These are phyloP conservation scores for Aspergillus wentii DNA, from an alignment of 495 filamentous ascomycete species.

Conservation along the genomic window DNA sequence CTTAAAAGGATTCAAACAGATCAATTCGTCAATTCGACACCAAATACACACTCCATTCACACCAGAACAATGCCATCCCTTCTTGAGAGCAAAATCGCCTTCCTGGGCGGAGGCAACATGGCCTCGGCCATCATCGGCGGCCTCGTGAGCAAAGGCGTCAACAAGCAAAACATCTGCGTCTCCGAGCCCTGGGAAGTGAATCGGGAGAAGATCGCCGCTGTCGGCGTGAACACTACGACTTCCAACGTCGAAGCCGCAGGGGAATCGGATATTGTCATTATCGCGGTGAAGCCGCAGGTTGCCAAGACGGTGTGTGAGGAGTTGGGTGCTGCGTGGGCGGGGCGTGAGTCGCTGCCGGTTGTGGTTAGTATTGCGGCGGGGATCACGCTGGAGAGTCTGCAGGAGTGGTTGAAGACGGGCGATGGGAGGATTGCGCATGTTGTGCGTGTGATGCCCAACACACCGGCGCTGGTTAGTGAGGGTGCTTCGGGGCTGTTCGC, in stretches of 20 bases:
- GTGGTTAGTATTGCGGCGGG: constrained; percentile 39
- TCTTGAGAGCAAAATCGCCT: constrained; percentile 36
- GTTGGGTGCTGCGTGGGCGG: constrained; percentile 74
- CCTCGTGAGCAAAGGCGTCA: constrained; percentile 27
- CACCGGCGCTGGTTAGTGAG: constrained; percentile 34
- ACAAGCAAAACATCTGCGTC: constrained; percentile 47
- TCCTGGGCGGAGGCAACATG: constrained; percentile 43
- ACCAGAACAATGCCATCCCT: constrained; percentile 13
- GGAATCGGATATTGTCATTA: constrained; percentile 83
- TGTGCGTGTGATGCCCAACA: constrained; percentile 41
- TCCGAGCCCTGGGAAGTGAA: constrained; percentile 80
- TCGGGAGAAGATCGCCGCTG: constrained; percentile 82
- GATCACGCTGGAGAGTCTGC: constrained; percentile 32
- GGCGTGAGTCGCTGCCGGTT: constrained; percentile 58
- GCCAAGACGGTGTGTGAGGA: constrained; percentile 90
- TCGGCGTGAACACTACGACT: constrained; percentile 76
- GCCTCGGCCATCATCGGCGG: constrained; percentile 40
- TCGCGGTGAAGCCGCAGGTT: constrained; percentile 69
- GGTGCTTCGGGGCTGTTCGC: constrained; percentile 32
- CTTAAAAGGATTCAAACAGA: too few relatives aligned
- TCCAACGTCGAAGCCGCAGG: constrained; percentile 87
- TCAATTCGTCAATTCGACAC: constrained; percentile 13
- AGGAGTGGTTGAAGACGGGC: constrained; percentile 24
- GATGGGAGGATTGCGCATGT: constrained; percentile 24
- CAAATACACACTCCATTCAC: neutral